Conservation (phyloP, 176 grass and related monocot genomes). For the Alloteropsis semialata region DNA sequence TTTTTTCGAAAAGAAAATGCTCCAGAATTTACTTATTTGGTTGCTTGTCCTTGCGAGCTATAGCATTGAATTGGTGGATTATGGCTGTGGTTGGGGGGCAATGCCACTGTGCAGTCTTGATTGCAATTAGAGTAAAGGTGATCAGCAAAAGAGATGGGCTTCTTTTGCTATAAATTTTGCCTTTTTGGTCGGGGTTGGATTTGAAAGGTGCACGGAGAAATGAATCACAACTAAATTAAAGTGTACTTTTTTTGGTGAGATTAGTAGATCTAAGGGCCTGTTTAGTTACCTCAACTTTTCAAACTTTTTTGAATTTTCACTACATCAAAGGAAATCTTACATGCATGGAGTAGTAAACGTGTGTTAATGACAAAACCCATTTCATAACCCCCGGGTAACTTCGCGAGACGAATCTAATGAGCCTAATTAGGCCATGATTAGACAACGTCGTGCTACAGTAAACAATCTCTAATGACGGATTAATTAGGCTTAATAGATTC, state of each 20-base stretch:
- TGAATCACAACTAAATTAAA: slow-evolving; percentile 3
- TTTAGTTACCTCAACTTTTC: no score
- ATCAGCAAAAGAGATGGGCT: neutral
- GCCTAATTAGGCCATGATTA: no score
- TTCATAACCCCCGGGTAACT: no score
- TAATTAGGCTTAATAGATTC: no score
- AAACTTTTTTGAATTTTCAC: no score
- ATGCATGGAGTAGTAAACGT: no score
- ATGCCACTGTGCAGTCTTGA: neutral
- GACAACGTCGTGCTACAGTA: no score
- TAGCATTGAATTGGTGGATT: neutral
- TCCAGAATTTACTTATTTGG: neutral
- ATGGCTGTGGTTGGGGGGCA: neutral
- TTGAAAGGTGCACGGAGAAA: neutral
- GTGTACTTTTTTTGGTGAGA: neutral
- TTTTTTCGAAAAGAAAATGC: neutral
- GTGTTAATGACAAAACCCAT: no score
- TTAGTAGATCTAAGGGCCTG: neutral
- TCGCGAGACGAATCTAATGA: no score
- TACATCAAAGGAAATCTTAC: no score
- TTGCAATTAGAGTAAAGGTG: neutral
- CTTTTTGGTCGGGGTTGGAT: slow-evolving; percentile 26
- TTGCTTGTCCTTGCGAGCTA: neutral
- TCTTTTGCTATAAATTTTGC: slow-evolving; percentile 23
- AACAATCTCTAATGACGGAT: no score